Evolutionary conservation across 306 rosid species (phyloP).

Genomic region (Biancaea sappan): DNA sequence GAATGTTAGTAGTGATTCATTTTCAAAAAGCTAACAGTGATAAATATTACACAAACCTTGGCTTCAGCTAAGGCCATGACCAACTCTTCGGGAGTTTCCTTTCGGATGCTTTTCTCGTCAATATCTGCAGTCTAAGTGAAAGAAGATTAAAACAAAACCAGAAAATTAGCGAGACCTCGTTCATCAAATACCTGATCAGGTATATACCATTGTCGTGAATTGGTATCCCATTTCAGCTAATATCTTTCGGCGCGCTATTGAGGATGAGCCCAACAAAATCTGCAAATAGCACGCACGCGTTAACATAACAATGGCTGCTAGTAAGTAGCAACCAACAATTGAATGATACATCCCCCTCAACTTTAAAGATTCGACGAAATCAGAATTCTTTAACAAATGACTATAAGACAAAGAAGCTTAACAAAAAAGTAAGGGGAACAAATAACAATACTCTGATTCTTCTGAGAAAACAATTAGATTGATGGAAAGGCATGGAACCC

Average conservation of each 20-base stretch:
- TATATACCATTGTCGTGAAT: slow-evolving; percentile 62
- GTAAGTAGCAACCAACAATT: background rate
- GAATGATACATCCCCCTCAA: background rate
- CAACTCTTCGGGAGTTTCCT: slow-evolving; percentile 78
- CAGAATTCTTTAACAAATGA: background rate
- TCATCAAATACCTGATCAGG: background rate
- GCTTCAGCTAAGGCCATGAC: slow-evolving; percentile 94
- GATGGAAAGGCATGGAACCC: slow-evolving; percentile 36
- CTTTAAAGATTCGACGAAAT: background rate
- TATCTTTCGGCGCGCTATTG: slow-evolving; percentile 67
- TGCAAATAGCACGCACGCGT: slow-evolving; percentile 35
- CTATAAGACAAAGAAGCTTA: background rate
- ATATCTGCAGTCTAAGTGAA: slow-evolving; percentile 81
- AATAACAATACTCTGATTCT: background rate
- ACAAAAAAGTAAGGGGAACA: background rate
- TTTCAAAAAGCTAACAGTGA: background rate
- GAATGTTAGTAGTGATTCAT: background rate
- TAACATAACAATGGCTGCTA: background rate
- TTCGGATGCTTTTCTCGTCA: slow-evolving; percentile 87
- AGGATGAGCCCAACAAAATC: slow-evolving; percentile 79
- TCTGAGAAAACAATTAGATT: background rate
- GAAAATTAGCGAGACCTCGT: background rate
- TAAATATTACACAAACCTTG: slow-evolving; percentile 55
- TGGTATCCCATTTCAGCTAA: slow-evolving; percentile 78
- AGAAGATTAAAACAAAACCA: slow-evolving; percentile 1